phyloP scores from a whole-genome alignment of 2,329 filamentous ascomycete genomes.

The Leptoxyphium fumago region DNA sequence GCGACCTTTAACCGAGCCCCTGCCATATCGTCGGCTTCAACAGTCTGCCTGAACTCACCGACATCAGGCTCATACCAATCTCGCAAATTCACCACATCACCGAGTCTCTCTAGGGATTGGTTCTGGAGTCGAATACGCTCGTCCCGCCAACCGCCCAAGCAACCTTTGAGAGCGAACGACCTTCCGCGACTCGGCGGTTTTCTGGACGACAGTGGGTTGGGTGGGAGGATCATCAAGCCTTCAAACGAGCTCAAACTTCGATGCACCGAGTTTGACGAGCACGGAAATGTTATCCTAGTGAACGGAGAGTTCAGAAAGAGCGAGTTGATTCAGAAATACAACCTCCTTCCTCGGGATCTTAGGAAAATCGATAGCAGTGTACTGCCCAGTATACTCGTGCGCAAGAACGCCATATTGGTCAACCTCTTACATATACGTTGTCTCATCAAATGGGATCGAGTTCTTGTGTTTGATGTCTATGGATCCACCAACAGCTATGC shows the following conservation, averaged over 20 bases:
- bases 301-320: constrained; percentile 97
- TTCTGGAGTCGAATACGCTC: background rate
- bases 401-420: constrained; percentile 82
- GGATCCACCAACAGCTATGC: constrained; percentile 89
- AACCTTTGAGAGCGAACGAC: constrained; percentile 38
- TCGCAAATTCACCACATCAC: constrained; percentile 6
- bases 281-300: constrained; percentile 79
- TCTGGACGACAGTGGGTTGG: constrained; percentile 48
- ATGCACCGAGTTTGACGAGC: constrained; percentile 89
- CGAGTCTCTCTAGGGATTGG: background rate
- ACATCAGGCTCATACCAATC: constrained; percentile 5
- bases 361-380: constrained; percentile 96
- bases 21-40: constrained; percentile 1
- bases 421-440: constrained; percentile 94
- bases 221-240: constrained; percentile 56
- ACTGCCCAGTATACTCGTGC: constrained; percentile 86
- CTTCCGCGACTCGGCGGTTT: constrained; percentile 37
- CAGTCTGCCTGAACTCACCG: background rate
- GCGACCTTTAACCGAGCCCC: constrained; percentile 11
- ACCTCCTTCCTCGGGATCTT: constrained; percentile 80
- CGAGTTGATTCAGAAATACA: constrained; percentile 92
- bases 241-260: constrained; percentile 72
- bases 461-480: constrained; percentile 91
- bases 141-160: constrained; percentile 3
- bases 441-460: constrained; percentile 84